These are phyloP conservation scores for Aspergillus sp. DNA, from an alignment of 2,329 filamentous ascomycete species.

Conservation along the genomic window DNA sequence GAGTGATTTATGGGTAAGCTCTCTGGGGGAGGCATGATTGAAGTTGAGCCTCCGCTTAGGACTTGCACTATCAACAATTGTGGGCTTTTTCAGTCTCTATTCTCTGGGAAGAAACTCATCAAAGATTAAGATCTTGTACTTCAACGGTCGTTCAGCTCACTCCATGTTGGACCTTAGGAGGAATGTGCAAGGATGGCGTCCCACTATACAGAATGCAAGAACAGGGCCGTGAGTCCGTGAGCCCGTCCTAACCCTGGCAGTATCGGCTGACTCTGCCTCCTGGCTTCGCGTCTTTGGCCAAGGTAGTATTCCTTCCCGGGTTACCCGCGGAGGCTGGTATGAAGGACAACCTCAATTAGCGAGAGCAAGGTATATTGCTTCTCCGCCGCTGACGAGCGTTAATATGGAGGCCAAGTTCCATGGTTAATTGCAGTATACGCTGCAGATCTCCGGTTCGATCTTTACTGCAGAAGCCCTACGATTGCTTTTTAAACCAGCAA, in stretches of 20 bases:
- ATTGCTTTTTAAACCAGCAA: conserved; percentile 20
- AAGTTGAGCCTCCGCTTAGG: not conserved
- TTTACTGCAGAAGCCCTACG: conserved; percentile 13
- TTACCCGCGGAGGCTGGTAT: conserved; percentile 20
- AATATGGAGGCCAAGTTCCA: conserved; percentile 6
- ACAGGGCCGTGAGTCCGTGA: conserved; percentile 7
- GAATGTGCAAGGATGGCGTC: conserved; percentile 19
- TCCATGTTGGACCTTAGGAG: conserved; percentile 3
- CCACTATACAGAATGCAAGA: conserved; percentile 20
- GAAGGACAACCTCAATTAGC: conserved; percentile 18
- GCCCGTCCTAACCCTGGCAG: conserved; percentile 8
- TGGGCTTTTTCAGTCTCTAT: not conserved
- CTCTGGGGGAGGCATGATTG: not conserved
- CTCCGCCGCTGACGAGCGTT: conserved; percentile 1
- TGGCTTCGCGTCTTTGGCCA: conserved; percentile 5
- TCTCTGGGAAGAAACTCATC: not conserved
- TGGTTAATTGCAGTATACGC: conserved; percentile 2
- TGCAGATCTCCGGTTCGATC: conserved; percentile 10
- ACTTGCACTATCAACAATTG: not conserved
- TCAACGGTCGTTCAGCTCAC: not conserved
- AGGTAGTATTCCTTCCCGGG: conserved; percentile 18
- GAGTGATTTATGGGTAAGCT: not conserved
- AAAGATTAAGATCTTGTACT: not conserved
- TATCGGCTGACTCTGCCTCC: conserved; percentile 20
- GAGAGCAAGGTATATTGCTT: conserved; percentile 5